These are phyloP conservation scores for Stagonosporopsis chrysanthemi DNA, from an alignment of 2,329 filamentous ascomycete genomes.

Conservation along the genomic window DNA sequence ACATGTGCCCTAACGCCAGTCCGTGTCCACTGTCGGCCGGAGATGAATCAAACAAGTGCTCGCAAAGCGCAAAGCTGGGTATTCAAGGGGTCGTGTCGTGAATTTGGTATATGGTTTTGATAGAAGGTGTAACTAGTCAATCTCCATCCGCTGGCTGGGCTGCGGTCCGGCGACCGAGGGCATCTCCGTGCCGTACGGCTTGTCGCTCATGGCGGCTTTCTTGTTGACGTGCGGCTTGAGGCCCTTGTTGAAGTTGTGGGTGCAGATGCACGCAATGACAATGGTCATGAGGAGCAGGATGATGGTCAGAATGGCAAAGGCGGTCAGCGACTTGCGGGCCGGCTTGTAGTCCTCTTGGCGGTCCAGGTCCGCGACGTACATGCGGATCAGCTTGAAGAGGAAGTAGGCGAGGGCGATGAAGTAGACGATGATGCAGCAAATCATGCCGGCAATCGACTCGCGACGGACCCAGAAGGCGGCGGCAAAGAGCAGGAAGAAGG, in stretches of 20 bases:
- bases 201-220: constrained; percentile 59
- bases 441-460: constrained; percentile 82
- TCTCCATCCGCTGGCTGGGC: constrained; percentile 54
- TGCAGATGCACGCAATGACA: constrained; percentile 83
- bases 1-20: constrained; percentile 34
- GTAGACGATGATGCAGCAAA: constrained; percentile 80
- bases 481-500: constrained; percentile 83
- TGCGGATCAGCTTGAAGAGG: constrained; percentile 96
- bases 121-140: constrained; percentile 38
- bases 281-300: constrained; percentile 89
- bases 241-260: constrained; percentile 87
- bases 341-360: constrained; percentile 70
- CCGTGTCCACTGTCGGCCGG: constrained; percentile 28
- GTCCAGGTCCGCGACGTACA: constrained; percentile 72
- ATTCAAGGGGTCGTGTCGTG: constrained; percentile 33
- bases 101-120: constrained; percentile 14
- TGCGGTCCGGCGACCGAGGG: constrained; percentile 56
- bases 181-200: constrained; percentile 60
- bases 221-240: constrained; percentile 84
- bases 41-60: constrained; percentile 38
- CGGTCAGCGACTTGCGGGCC: constrained; percentile 84
- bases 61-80: constrained; percentile 33
- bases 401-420: constrained; percentile 92
- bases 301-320: constrained; percentile 93
- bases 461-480: constrained; percentile 85